Evolutionary conservation across 345 rosid genomes (phyloP).

Genomic region (Aethionema arabicum): DNA sequence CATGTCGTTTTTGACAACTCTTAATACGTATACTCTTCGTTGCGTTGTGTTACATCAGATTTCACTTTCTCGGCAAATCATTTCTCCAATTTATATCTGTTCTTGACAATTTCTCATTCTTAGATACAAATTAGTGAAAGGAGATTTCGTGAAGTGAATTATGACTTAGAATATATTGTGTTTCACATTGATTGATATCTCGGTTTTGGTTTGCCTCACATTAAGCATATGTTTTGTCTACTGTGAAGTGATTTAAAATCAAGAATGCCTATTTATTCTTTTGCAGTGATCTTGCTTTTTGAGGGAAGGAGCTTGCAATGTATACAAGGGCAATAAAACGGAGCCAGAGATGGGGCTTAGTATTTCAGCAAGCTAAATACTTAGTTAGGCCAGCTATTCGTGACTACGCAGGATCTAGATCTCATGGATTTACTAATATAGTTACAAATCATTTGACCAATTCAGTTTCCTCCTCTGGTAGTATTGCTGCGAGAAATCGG

Average conservation of each 20-base stretch:
- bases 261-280: background rate
- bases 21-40: constrained; percentile 3
- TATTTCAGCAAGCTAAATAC: constrained; percentile 50
- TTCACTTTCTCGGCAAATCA: background rate
- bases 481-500: constrained; percentile 31
- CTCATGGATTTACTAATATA: constrained; percentile 31
- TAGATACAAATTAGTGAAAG: constrained; percentile 5
- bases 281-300: constrained; percentile 29
- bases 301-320: constrained; percentile 50
- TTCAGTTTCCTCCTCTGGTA: constrained; percentile 33
- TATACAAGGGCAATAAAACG: constrained; percentile 60
- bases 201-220: background rate
- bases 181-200: constrained; percentile 15
- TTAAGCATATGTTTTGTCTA: background rate
- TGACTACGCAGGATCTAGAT: constrained; percentile 38
- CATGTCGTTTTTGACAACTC: background rate
- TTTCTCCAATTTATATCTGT: background rate
- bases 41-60: constrained; percentile 17
- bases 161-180: background rate
- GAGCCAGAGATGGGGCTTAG: constrained; percentile 60
- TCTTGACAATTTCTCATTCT: constrained; percentile 4
- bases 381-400: constrained; percentile 40
- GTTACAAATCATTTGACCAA: constrained; percentile 29
- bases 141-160: background rate
- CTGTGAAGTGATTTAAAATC: constrained; percentile 4